A percentile compares a stretch with the other conserved stretches of the same genome.
Evolutionary conservation across 2,329 filamentous ascomycete species (phyloP).

Genomic region (Calonectria honghensis): DNA sequence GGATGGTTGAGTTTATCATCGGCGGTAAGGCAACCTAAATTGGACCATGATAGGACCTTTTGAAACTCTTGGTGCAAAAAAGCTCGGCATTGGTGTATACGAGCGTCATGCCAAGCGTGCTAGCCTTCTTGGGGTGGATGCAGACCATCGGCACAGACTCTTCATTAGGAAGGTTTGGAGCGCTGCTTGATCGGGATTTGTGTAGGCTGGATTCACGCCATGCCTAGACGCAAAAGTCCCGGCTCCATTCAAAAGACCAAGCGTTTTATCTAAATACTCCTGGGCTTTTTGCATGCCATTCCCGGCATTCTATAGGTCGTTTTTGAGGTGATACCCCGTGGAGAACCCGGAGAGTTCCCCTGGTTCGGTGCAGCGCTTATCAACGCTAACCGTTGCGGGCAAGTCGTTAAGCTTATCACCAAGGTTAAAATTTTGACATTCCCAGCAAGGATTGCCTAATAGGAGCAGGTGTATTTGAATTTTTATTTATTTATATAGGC

Average conservation of each 20-base stretch:
- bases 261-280: conserved; percentile 15
- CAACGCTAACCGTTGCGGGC: conserved; percentile 15
- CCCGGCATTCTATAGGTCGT: not conserved
- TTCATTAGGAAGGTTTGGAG: conserved; percentile 33
- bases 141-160: conserved; percentile 9
- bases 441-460: conserved; percentile 8
- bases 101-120: conserved; percentile 27
- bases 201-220: not conserved
- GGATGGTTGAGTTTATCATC: conserved; percentile 29
- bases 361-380: conserved; percentile 6
- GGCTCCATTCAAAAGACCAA: not conserved
- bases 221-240: conserved; percentile 14
- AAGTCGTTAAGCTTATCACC: conserved; percentile 26
- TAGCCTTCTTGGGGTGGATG: conserved; percentile 21
- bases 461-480: not conserved
- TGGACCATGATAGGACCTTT: conserved; percentile 30
- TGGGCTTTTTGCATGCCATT: not conserved
- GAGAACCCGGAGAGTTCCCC: conserved; percentile 18
- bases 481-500: conserved; percentile 1
- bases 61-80: conserved; percentile 14
- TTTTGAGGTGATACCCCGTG: conserved; percentile 19
- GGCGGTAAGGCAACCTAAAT: conserved; percentile 14
- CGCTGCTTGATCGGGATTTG: not conserved
- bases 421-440: conserved; percentile 25
- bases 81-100: conserved; percentile 11